A percentile compares a stretch with the other conserved stretches of the same genome.
These are phyloP conservation scores for Pythium sp. DNA, from an alignment of 352 stramenopile genomes.

Conservation along the genomic window DNA sequence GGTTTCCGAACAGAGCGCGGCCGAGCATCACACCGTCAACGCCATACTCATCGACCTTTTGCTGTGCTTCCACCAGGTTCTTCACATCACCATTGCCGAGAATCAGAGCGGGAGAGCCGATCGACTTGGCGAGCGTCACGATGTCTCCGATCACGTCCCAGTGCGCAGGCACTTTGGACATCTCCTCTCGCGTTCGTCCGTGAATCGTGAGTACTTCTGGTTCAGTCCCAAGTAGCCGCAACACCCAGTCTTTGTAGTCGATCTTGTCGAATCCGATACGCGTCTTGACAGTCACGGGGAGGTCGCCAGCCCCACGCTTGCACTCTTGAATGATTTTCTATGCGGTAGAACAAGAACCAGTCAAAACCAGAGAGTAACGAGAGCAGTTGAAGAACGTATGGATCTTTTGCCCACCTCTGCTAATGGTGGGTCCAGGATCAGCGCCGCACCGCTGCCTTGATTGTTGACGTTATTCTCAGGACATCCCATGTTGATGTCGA, in stretches of 20 bases:
- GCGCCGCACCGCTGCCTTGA: constrained; percentile 63
- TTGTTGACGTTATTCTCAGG: constrained; percentile 77
- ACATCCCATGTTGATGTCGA: constrained; percentile 88
- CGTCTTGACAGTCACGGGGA: constrained; percentile 79
- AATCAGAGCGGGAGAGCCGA: constrained; percentile 55
- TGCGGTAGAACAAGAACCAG: neutral
- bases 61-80: constrained; percentile 54
- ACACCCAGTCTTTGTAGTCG: constrained; percentile 77
- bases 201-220: constrained; percentile 77
- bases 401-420: constrained; percentile 24
- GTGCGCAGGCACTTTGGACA: constrained; percentile 79
- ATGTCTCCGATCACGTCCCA: constrained; percentile 82
- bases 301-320: constrained; percentile 57
- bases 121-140: constrained; percentile 46
- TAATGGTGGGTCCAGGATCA: constrained; percentile 62
- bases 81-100: constrained; percentile 79
- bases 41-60: constrained; percentile 68
- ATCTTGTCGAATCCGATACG: constrained; percentile 77
- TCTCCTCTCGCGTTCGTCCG: constrained; percentile 73
- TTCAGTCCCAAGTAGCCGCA: constrained; percentile 61
- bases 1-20: constrained; percentile 73
- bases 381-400: neutral
- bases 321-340: constrained; percentile 62
- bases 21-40: constrained; percentile 82
- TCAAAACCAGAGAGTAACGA: neutral